These are phyloP conservation scores for Panellus pusillus DNA, from an alignment of 768 basidiomycete genomes.

Conservation along the genomic window DNA sequence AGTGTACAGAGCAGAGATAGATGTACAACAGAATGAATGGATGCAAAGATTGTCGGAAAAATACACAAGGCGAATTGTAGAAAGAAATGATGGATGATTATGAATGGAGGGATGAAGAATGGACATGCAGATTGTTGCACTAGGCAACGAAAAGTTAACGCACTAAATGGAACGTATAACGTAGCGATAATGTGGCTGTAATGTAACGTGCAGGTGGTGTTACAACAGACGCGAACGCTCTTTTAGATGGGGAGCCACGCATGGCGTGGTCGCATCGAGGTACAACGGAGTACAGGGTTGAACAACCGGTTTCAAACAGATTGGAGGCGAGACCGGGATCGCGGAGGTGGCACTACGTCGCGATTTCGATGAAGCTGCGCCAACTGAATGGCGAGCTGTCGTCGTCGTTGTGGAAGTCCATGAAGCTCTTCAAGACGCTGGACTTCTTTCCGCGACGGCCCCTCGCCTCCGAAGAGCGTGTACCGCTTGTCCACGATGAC, in stretches of 20 bases:
- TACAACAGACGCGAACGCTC: slow-evolving; percentile 15
- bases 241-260: not conserved
- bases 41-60: not conserved
- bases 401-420: slow-evolving; percentile 45
- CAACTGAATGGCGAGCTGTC: slow-evolving; percentile 39
- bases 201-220: not conserved
- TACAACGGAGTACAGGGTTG: slow-evolving; percentile 5
- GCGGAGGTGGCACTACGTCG: slow-evolving; percentile 5
- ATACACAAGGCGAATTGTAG: slow-evolving; percentile 1
- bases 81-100: not conserved
- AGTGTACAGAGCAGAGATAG: not conserved
- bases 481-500: slow-evolving; percentile 11
- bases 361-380: slow-evolving; percentile 51
- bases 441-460: slow-evolving; percentile 40
- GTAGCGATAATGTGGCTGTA: slow-evolving; percentile 4
- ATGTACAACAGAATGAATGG: not conserved
- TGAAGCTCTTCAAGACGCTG: slow-evolving; percentile 46
- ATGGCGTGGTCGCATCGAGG: not conserved
- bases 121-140: not conserved
- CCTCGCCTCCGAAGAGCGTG: slow-evolving; percentile 2
- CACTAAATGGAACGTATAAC: slow-evolving; percentile 6
- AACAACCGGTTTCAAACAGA: slow-evolving; percentile 1
- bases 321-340: slow-evolving; percentile 6
- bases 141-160: not conserved
- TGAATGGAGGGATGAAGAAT: not conserved